phyloP scores from a whole-genome alignment of 495 filamentous ascomycete genomes.

The Acidiella bohemica region DNA sequence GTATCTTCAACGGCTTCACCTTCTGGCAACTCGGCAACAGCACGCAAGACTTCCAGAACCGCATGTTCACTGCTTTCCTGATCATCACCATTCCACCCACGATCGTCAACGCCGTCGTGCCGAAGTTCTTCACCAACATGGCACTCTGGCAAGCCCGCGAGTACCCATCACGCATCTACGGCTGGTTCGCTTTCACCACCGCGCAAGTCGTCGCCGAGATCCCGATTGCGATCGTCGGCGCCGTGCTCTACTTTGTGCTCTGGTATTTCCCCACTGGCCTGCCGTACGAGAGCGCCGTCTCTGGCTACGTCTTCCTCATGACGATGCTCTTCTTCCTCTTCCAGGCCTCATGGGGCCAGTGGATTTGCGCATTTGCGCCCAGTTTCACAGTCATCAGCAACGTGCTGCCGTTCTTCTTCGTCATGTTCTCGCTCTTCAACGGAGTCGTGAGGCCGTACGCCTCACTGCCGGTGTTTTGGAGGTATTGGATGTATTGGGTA shows the following conservation, averaged over 20 bases:
- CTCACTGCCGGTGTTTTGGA: constrained; percentile 29
- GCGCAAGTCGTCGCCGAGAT: constrained; percentile 67
- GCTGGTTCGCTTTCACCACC: constrained; percentile 70
- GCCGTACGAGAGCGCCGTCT: constrained; percentile 44
- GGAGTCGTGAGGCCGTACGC: constrained; percentile 43
- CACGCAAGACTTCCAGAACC: constrained; percentile 60
- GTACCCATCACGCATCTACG: constrained; percentile 63
- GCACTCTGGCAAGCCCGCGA: constrained; percentile 65
- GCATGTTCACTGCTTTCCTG: constrained; percentile 65
- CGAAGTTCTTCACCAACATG: constrained; percentile 70
- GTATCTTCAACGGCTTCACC: constrained; percentile 33
- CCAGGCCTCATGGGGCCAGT: constrained; percentile 65
- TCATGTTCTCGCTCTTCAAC: constrained; percentile 63
- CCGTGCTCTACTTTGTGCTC: constrained; percentile 54
- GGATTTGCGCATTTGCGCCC: constrained; percentile 71
- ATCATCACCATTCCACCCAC: constrained; percentile 63
- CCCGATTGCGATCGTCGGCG: constrained; percentile 50
- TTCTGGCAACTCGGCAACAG: constrained; percentile 44
- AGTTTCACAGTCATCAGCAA: constrained; percentile 71
- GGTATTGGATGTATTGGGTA: constrained; percentile 34
- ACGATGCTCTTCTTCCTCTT: constrained; percentile 71
- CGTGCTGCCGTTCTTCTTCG: constrained; percentile 66
- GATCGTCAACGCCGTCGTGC: constrained; percentile 60
- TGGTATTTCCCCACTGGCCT: constrained; percentile 76
- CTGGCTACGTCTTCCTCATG: constrained; percentile 79